Percentiles rank a stretch among this genome's conserved stretches.
phyloP scores from a whole-genome alignment of 352 stramenopile species.

The Saprolegnia diclina region DNA sequence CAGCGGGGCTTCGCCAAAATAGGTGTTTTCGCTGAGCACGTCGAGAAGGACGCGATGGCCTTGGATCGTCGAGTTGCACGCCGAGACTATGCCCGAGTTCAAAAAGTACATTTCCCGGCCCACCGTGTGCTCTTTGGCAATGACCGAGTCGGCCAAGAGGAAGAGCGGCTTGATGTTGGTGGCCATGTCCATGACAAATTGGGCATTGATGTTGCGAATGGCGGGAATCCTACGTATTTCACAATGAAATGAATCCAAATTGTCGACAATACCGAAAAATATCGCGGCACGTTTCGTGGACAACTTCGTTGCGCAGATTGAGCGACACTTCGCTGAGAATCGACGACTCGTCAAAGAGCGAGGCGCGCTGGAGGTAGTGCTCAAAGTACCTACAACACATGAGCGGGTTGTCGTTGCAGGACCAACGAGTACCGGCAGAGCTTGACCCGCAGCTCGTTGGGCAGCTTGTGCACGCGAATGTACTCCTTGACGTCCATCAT shows the following conservation, averaged over 20 bases:
- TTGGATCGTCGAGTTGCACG: slow-evolving; percentile 48
- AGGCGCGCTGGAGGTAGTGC: slow-evolving; percentile 73
- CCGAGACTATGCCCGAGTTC: slow-evolving; percentile 64
- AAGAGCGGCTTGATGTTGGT: slow-evolving; percentile 82
- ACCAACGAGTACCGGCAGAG: slow-evolving; percentile 3
- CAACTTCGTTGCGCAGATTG: slow-evolving; percentile 59
- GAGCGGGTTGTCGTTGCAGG: background rate
- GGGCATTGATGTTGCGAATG: slow-evolving; percentile 53
- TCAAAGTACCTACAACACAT: slow-evolving; percentile 47
- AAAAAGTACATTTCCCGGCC: slow-evolving; percentile 81
- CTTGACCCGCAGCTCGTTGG: slow-evolving; percentile 44
- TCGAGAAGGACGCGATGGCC: slow-evolving; percentile 65
- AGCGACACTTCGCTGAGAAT: slow-evolving; percentile 72
- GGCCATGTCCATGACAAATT: slow-evolving; percentile 79
- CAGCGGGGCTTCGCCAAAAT: slow-evolving; percentile 65
- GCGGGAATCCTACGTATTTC: slow-evolving; percentile 51
- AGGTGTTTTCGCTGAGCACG: slow-evolving; percentile 53
- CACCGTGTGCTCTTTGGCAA: slow-evolving; percentile 54
- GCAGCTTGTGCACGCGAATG: slow-evolving; percentile 67
- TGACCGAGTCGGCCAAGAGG: slow-evolving; percentile 53
- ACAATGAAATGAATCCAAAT: background rate
- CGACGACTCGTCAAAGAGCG: slow-evolving; percentile 63
- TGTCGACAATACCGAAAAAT: slow-evolving; percentile 37
- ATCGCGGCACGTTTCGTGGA: slow-evolving; percentile 68
- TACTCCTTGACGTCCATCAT: slow-evolving; percentile 82